Percentiles rank a stretch among this genome's conserved stretches.
phyloP scores from a whole-genome alignment of 2,329 filamentous ascomycete genomes.

The Microsporum audouinii region DNA sequence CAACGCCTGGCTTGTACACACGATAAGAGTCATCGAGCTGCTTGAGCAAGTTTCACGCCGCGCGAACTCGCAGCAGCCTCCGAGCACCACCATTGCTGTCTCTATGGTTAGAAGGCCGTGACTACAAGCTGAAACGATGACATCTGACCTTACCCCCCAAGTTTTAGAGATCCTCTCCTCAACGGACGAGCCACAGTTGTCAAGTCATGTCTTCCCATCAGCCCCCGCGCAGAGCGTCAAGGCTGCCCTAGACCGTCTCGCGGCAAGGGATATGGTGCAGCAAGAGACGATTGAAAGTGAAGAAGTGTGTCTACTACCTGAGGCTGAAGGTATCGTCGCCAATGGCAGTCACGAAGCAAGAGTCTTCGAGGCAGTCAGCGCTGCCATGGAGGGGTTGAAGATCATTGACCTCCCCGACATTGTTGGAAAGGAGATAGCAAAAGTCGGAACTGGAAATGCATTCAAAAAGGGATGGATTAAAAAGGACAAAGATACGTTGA shows the following conservation, averaged over 20 bases:
- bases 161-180: constrained; percentile 56
- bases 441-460: constrained; percentile 83
- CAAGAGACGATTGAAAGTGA: constrained; percentile 78
- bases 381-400: constrained; percentile 66
- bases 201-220: constrained; percentile 57
- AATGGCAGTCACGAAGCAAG: constrained; percentile 74
- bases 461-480: constrained; percentile 66
- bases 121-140: constrained; percentile 25
- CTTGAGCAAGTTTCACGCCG: background rate
- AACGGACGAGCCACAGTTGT: constrained; percentile 51
- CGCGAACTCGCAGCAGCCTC: background rate
- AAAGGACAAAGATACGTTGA: constrained; percentile 48
- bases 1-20: background rate
- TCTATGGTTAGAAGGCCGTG: background rate
- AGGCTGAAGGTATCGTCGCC: constrained; percentile 59
- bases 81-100: background rate
- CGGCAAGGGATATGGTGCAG: constrained; percentile 71
- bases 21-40: background rate
- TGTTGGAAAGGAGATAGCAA: constrained; percentile 38
- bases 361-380: constrained; percentile 62
- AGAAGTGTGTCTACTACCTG: constrained; percentile 61
- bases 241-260: constrained; percentile 74
- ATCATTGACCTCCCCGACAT: constrained; percentile 55
- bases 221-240: constrained; percentile 61
- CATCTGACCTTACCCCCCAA: constrained; percentile 49